These are phyloP conservation scores for Hypoxylon sp. DNA, from an alignment of 2,329 filamentous ascomycete genomes.

Conservation along the genomic window DNA sequence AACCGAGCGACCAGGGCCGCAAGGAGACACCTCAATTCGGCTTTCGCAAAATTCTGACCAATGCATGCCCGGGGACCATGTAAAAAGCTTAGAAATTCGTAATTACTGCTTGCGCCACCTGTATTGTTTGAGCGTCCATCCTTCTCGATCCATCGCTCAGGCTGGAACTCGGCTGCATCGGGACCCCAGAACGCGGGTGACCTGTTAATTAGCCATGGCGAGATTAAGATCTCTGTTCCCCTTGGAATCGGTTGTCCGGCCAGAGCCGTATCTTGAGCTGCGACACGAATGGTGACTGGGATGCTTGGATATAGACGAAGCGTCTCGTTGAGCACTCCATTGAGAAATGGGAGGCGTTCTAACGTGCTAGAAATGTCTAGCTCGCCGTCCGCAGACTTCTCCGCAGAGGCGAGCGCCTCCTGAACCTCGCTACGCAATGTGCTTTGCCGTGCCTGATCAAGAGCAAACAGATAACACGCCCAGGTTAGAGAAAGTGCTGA, in stretches of 20 bases:
- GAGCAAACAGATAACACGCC: slow-evolving; percentile 72
- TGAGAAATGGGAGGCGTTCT: slow-evolving; percentile 76
- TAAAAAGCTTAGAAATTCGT: slow-evolving; percentile 76
- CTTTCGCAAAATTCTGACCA: slow-evolving; percentile 78
- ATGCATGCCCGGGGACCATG: slow-evolving; percentile 81
- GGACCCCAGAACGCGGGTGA: slow-evolving; percentile 75
- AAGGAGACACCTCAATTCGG: slow-evolving; percentile 81
- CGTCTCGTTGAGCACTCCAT: slow-evolving; percentile 78
- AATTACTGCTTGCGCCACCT: slow-evolving; percentile 78
- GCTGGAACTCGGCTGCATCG: slow-evolving; percentile 76
- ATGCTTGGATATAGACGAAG: slow-evolving; percentile 76
- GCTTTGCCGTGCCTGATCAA: slow-evolving; percentile 69
- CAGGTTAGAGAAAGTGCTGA: slow-evolving; percentile 75
- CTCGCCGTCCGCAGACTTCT: slow-evolving; percentile 52
- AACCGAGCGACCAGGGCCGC: slow-evolving; percentile 77
- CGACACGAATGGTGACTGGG: slow-evolving; percentile 73
- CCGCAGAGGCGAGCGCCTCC: slow-evolving; percentile 59
- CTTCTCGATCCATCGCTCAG: slow-evolving; percentile 74
- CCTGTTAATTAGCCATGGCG: slow-evolving; percentile 73
- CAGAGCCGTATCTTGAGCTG: slow-evolving; percentile 70
- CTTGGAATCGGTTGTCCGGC: slow-evolving; percentile 73
- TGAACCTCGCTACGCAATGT: slow-evolving; percentile 73
- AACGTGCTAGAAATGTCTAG: slow-evolving; percentile 62
- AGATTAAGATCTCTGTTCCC: slow-evolving; percentile 73
- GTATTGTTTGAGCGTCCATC: slow-evolving; percentile 64